Evolutionary conservation across 306 rosid species (phyloP).

Genomic region (Psophocarpus tetragonolobus): DNA sequence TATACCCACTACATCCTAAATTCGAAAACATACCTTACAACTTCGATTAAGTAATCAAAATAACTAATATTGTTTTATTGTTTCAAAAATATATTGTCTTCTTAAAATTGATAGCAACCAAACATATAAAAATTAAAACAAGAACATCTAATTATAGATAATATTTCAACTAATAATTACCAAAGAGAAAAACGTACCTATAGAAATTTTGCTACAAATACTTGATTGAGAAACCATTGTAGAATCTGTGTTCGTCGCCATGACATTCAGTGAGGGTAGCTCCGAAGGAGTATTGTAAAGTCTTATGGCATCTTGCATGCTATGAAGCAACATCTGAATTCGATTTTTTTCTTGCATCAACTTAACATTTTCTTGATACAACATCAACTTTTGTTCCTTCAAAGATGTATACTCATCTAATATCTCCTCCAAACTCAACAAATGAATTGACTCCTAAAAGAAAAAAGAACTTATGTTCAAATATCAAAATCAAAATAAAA

Average conservation of each 20-base stretch:
- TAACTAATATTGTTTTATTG: no score
- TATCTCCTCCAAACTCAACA: constrained; percentile 63
- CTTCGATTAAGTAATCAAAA: no score
- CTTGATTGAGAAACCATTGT: constrained; percentile 37
- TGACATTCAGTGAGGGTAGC: constrained; percentile 11
- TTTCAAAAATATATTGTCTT: no score
- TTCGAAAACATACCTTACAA: no score
- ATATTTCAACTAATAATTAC: not conserved
- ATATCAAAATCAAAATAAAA: no score
- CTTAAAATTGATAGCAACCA: no score
- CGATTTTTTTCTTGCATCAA: constrained; percentile 69
- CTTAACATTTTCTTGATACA: constrained; percentile 60
- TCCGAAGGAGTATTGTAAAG: constrained; percentile 48
- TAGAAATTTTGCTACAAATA: constrained; percentile 17
- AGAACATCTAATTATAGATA: not conserved
- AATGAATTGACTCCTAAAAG: constrained; percentile 63
- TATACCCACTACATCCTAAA: no score
- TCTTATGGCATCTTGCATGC: constrained; percentile 61
- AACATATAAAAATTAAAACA: no score
- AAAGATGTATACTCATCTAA: constrained; percentile 67
- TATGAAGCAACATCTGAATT: constrained; percentile 60
- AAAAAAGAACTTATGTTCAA: no score
- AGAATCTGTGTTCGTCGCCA: constrained; percentile 7
- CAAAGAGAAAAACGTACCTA: constrained; percentile 35
- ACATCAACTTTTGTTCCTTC: constrained; percentile 70